phyloP scores from a whole-genome alignment of 1,284 basidiomycete species.

The Heterobasidion occidentale region DNA sequence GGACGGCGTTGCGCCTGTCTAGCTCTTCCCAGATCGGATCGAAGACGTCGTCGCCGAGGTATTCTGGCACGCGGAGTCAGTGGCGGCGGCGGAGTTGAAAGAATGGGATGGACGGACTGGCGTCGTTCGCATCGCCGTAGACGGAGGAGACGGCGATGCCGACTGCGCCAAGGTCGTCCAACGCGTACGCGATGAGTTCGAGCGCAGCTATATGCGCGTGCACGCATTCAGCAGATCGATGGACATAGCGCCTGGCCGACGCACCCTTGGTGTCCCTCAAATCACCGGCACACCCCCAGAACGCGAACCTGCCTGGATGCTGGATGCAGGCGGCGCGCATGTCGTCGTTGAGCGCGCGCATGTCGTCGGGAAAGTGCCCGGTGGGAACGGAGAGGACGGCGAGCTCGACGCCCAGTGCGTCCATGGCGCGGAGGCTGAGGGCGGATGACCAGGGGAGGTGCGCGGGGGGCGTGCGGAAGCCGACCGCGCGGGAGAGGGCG shows the following conservation, averaged over 20 bases:
- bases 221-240: background rate
- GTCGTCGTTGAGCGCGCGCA: constrained; percentile 34
- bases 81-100: background rate
- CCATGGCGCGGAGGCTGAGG: constrained; percentile 51
- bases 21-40: constrained; percentile 62
- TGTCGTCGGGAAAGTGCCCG: constrained; percentile 30
- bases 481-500: constrained; percentile 32
- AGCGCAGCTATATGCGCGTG: constrained; percentile 34
- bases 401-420: constrained; percentile 41
- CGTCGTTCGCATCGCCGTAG: constrained; percentile 37
- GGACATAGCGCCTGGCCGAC: background rate
- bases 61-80: constrained; percentile 32
- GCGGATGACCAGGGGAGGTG: constrained; percentile 60
- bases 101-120: constrained; percentile 11
- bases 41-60: constrained; percentile 54
- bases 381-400: constrained; percentile 63
- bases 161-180: constrained; percentile 51
- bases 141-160: constrained; percentile 58
- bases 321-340: constrained; percentile 37
- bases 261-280: constrained; percentile 52
- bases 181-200: constrained; percentile 45
- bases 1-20: constrained; percentile 43
- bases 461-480: constrained; percentile 52
- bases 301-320: constrained; percentile 52
- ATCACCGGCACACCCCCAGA: constrained; percentile 57